phyloP scores from a whole-genome alignment of 2,329 filamentous ascomycete genomes.

The Penicillium sp. region DNA sequence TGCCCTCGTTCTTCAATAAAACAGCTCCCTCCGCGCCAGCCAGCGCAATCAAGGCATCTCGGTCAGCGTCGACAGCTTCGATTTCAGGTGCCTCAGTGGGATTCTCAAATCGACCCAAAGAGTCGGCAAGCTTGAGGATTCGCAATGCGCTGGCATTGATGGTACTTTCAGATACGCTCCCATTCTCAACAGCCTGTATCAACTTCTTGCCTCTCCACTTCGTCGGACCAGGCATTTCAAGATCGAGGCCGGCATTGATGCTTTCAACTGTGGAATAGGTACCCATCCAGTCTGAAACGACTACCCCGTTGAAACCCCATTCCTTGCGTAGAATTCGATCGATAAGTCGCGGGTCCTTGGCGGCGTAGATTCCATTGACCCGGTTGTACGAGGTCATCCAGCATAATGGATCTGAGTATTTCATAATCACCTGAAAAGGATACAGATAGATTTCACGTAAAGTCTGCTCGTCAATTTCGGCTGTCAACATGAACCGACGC shows the following conservation, averaged over 20 bases:
- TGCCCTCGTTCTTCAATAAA: not conserved
- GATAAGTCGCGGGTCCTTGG: not conserved
- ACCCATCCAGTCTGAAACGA: not conserved
- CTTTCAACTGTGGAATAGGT: not conserved
- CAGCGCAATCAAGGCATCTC: too few relatives aligned
- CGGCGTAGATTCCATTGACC: not conserved
- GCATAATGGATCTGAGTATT: not conserved
- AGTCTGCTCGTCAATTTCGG: not conserved
- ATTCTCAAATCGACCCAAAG: not conserved
- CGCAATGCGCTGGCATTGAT: too few relatives aligned
- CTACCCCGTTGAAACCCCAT: not conserved
- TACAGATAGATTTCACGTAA: not conserved
- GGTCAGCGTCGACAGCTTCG: too few relatives aligned
- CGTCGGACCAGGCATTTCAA: not conserved
- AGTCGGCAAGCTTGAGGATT: not conserved
- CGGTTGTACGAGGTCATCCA: not conserved
- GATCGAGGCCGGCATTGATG: not conserved
- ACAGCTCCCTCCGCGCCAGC: not conserved
- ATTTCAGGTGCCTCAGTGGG: not conserved
- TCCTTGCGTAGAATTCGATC: not conserved
- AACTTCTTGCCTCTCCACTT: not conserved
- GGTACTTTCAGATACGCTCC: not conserved
- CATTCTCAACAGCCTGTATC: not conserved
- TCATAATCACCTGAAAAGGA: not conserved
- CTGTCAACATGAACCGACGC: not conserved